These are phyloP conservation scores for Buxus sempervirens DNA, from an alignment of 164 flowering plant genomes.

Conservation along the genomic window DNA sequence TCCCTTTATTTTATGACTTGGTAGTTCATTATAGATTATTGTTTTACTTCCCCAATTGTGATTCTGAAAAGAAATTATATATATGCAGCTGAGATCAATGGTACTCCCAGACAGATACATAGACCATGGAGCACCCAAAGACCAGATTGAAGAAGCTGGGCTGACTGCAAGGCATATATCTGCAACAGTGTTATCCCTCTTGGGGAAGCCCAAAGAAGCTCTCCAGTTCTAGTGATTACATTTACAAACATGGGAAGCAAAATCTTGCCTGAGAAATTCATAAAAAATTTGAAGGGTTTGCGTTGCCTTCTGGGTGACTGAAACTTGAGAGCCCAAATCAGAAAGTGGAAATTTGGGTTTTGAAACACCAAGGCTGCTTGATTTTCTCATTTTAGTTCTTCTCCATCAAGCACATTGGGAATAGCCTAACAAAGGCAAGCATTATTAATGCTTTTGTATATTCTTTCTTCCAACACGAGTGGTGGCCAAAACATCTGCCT, in stretches of 20 bases:
- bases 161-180: conserved; percentile 68
- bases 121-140: conserved; percentile 80
- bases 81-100: conserved; percentile 56
- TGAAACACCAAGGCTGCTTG: background rate
- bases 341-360: background rate
- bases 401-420: background rate
- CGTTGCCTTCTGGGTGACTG: background rate
- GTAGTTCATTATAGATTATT: background rate
- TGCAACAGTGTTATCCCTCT: conserved; percentile 67
- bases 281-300: conserved; percentile 2
- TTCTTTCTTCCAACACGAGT: background rate
- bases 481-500: background rate
- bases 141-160: conserved; percentile 88
- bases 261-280: background rate
- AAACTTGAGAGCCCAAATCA: background rate
- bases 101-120: conserved; percentile 82
- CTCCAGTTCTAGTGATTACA: conserved; percentile 35
- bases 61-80: background rate
- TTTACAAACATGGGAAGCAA: conserved; percentile 4
- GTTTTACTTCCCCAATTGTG: conserved; percentile 6
- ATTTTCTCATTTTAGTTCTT: background rate
- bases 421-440: background rate
- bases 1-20: too few relatives aligned
- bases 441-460: background rate
- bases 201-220: conserved; percentile 72